Percentiles rank a stretch among this genome's conserved stretches.
These are phyloP conservation scores for Heterotrichella gracilis DNA, from an alignment of 352 stramenopile genomes.

Conservation along the genomic window DNA sequence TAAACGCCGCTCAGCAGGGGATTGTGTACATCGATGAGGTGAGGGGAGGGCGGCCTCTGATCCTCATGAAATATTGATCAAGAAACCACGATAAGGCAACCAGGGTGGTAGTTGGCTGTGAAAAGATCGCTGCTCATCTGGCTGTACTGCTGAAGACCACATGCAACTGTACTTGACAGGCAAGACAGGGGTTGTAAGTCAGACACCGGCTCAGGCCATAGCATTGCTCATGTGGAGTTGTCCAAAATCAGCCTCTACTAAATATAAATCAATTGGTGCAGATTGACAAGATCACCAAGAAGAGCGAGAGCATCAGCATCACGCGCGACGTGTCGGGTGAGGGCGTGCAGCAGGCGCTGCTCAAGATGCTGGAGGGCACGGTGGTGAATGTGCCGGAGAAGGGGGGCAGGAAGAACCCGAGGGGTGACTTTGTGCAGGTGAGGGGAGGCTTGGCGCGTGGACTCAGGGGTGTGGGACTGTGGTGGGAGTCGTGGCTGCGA, in stretches of 20 bases:
- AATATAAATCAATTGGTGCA: too few species aligned
- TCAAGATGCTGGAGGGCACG: constrained; percentile 93
- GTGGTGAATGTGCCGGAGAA: constrained; percentile 85
- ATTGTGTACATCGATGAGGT: constrained; percentile 81
- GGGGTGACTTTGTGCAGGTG: constrained; percentile 77
- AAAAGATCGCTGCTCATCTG: too few species aligned
- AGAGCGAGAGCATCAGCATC: constrained; percentile 44
- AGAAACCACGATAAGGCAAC: not conserved
- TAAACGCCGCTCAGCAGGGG: constrained; percentile 62
- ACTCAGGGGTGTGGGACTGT: too few species aligned
- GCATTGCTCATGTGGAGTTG: too few species aligned
- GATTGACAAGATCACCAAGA: constrained; percentile 79
- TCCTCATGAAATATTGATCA: not conserved
- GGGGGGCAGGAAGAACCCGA: constrained; percentile 65
- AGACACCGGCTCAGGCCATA: too few species aligned
- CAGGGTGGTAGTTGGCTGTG: too few species aligned
- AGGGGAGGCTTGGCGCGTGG: too few species aligned
- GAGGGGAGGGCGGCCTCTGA: not conserved
- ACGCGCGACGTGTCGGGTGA: constrained; percentile 82
- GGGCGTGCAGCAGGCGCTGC: constrained; percentile 80
- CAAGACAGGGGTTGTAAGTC: too few species aligned
- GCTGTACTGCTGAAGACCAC: too few species aligned
- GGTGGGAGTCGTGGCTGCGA: too few species aligned
- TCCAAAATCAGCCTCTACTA: too few species aligned
- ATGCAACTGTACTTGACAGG: too few species aligned